Percentiles rank a stretch among this genome's conserved stretches.
Evolutionary conservation across 306 rosid genomes (phyloP).

Genomic region (Mimosa pudica): DNA sequence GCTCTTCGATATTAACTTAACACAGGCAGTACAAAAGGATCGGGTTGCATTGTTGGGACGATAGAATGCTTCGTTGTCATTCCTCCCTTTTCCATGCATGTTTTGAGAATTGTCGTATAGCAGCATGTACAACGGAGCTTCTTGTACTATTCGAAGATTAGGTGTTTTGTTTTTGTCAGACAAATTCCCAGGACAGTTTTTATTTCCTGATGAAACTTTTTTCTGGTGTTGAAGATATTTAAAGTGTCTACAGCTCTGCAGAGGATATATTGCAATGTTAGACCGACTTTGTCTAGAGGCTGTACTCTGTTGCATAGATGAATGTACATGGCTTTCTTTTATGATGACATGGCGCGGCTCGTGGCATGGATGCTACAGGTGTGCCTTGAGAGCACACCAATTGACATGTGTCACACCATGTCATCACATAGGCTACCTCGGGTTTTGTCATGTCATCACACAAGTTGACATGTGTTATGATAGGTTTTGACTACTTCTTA

Average conservation of each 20-base stretch:
- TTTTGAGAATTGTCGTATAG: conserved; percentile 3
- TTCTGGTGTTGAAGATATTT: background rate
- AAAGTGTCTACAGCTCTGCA: background rate
- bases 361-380: too few relatives aligned
- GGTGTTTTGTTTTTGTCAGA: conserved; percentile 6
- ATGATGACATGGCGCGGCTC: too few relatives aligned
- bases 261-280: background rate
- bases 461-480: too few relatives aligned
- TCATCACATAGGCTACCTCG: too few relatives aligned
- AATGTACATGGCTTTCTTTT: too few relatives aligned
- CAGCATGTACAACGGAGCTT: background rate
- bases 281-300: too few relatives aligned
- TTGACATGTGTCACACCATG: too few relatives aligned
- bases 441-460: too few relatives aligned
- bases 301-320: background rate
- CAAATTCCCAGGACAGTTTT: conserved; percentile 3
- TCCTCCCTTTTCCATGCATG: conserved; percentile 2
- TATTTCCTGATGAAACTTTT: background rate
- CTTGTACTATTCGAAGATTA: conserved; percentile 9
- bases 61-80: conserved; percentile 36
- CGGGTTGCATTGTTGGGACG: conserved; percentile 77
- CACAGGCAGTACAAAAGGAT: conserved; percentile 83
- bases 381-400: too few relatives aligned
- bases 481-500: too few relatives aligned
- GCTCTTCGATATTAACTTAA: conserved; percentile 78